Evolutionary conservation across 768 basidiomycete genomes (phyloP), one percentile per base, ranked within the genome.

Genomic region (Xerocomellus intermedius): DNA sequence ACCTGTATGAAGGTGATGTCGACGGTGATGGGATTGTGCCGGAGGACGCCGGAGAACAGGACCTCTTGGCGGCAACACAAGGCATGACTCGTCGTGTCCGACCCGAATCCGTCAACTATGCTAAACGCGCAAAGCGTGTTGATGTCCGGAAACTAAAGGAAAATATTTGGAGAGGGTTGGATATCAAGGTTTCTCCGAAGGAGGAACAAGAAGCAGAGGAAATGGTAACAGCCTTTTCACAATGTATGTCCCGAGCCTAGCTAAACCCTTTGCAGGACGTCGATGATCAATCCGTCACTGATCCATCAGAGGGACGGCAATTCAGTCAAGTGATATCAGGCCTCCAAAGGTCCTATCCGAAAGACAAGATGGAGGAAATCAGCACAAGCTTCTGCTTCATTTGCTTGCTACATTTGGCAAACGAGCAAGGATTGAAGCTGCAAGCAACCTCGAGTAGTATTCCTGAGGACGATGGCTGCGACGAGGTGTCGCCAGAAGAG

Each of bases 301-400:
- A 89, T 63, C 84, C 87, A 1, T 65, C 72, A 0, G 89, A 91
- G 52, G 79, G 81, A 9, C 79, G 88, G 16, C 79, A 82, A 50
- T 94, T 94, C 69, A 83, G 83, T 52, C 81, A 84, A 52, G 94
- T 98, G 59, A 91, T 98, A 61, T 80, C 85, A 2, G 85, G 85
- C 17, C 79, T 99, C 33, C 85, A 90, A 61, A 79, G 75, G 48
- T 83, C 88, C 7, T 98, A 98, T 70, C 94, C 96, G 0, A 75
- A 75, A 55, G 95, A 98, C 41, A 98, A 96, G 77, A 90, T 98
- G 88, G 89, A 89, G 38, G 97, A 99, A 60, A 97, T 98, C 68
- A 97, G 94, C 69, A 98, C 97, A 16, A 96, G 93, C 60, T 98
- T 96, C 84, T 98, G 96, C 70, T 99, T 98, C 77, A 99, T 98